Evolutionary conservation across 1,139 yeast genomes (phyloP), one percentile per base, ranked within the genome.

Genomic region (Pichia sp.): DNA sequence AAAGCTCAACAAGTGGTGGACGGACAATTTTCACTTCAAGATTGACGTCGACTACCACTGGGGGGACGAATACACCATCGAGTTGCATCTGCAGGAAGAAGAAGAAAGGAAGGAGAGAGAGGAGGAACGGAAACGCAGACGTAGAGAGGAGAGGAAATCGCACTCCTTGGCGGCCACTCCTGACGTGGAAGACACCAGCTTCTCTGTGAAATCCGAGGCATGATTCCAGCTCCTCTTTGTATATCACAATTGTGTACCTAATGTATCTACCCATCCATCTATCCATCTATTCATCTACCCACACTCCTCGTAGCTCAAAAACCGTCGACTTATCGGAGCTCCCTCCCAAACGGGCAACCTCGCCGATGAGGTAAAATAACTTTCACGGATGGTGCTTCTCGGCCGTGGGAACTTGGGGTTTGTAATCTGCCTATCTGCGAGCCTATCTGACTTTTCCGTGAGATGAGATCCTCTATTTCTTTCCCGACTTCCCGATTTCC

Each of bases 31-130:
- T 56, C 63, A 43, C 26, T 62, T 56, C 56, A 66, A 64, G 38
- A 65, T 56, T 55, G 60, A 55, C 1, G 59, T 56, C 13, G 70
- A 67, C 46, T 58, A 61, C 38, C 62, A 62, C 32, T 64, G 67
- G 63, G 57, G 57, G 6, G 67, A 63, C 52, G 61, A 57, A 29
- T 63, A 59, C 47, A 59, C 62, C 8, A 63, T 60, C 15, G 61
- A 50, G n/a, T 63, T 57, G 49, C 59, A 55, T 34, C 61, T 62
- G 30, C 59, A 55, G 19, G 61, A 55, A 19, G 63, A 62, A 49
- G 42, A 31, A 4, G 46, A 46, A 16, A 46, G 58, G 45, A 48
- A 54, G 45, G 53, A 46, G 6, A 50, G 45, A 29, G 62, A 57
- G 19, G 62, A 56, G 10, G 58, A 59, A 16, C 50, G 53, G 23